Percentiles rank a stretch among this genome's conserved stretches.
Evolutionary conservation across 164 flowering plant species (phyloP).

Genomic region (Paratinospora sagittata): DNA sequence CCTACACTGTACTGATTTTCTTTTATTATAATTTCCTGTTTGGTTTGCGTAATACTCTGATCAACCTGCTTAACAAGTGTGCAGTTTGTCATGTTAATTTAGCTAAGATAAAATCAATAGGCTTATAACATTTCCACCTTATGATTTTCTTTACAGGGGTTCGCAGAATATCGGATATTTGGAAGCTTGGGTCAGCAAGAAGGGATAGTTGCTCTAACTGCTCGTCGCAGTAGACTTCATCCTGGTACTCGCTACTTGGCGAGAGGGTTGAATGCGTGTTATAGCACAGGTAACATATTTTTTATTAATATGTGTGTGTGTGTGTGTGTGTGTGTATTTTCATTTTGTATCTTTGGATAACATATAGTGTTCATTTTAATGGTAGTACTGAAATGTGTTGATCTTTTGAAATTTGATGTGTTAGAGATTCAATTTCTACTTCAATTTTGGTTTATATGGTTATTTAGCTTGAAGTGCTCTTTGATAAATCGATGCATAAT

Average conservation of each 20-base stretch:
- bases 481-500: background rate
- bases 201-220: constrained; percentile 84
- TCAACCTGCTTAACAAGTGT: background rate
- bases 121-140: constrained; percentile 11
- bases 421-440: no score
- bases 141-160: constrained; percentile 51
- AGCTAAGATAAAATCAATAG: background rate
- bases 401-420: background rate
- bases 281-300: constrained; percentile 65
- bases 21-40: background rate
- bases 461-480: background rate
- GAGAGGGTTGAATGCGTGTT: constrained; percentile 91
- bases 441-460: background rate
- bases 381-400: background rate
- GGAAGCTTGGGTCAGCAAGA: constrained; percentile 88
- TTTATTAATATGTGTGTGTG: background rate
- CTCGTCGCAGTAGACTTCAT: constrained; percentile 97
- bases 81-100: background rate
- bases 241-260: constrained; percentile 99
- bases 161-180: constrained; percentile 82
- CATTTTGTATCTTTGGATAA: background rate
- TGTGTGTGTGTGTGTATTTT: no score
- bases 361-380: background rate
- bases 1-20: no score
- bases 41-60: background rate